These are phyloP conservation scores for Lactuca sativa DNA, from an alignment of 129 eudicot species.

Conservation along the genomic window DNA sequence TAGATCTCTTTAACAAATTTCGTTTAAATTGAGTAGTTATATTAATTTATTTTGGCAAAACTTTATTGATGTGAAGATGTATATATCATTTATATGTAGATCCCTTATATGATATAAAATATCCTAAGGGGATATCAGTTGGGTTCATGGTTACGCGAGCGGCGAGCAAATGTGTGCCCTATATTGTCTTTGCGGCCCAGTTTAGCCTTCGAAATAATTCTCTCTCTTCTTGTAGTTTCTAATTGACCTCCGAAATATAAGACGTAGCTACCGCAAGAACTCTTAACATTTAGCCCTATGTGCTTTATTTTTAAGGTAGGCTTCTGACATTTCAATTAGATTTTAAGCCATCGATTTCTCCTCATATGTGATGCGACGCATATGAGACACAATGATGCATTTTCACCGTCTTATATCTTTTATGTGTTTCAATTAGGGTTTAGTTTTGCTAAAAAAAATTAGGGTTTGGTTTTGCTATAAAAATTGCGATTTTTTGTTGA, in stretches of 20 bases:
- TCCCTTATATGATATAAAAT: neutral
- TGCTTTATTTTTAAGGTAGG: neutral
- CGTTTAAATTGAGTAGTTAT: neutral
- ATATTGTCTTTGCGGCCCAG: neutral
- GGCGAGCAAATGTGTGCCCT: neutral
- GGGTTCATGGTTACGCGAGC: neutral
- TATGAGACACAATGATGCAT: neutral
- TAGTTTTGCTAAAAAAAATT: neutral
- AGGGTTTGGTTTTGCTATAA: neutral
- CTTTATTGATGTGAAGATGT: neutral
- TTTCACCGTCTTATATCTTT: neutral
- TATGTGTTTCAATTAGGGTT: conserved; percentile 3
- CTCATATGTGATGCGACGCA: neutral
- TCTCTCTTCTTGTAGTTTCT: neutral
- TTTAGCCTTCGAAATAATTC: neutral
- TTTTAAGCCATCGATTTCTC: neutral
- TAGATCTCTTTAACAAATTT: neutral
- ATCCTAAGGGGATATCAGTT: neutral
- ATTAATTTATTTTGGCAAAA: neutral
- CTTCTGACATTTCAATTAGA: neutral
- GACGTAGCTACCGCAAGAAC: neutral
- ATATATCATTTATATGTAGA: neutral
- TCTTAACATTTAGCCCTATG: neutral
- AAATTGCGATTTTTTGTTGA: neutral
- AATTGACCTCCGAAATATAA: neutral